Base-by-base conservation (phyloP, 106 monocot genomes). In the Dioscorea dumetorum region DNA sequence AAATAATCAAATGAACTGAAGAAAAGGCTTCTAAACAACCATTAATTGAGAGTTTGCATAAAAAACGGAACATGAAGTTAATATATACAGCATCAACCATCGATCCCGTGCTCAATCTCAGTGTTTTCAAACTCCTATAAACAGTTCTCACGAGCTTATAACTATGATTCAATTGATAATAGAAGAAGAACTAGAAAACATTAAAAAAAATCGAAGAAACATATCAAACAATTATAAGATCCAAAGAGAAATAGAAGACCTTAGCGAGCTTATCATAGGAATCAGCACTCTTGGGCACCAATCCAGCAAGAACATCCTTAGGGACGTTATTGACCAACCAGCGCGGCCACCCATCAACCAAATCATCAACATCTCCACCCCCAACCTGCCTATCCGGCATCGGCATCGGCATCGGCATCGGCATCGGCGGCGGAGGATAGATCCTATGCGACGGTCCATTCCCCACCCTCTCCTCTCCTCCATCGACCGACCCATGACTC, bases 281-380 rank as follows among this genome's bases (percentile, higher is more conserved):
- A 15, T 81, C 80, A 8, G 75, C 80, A 22, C 80, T 81, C 62
- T 49, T 66, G 8, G 76, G 76, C 20, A 76, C 71, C 48, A 76
- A 20, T 18, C 69, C 72, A 13, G 48, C 73, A 17, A 82, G 77
- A 17, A 56, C 64, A 69, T 69, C 65, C 20, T 1, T 32, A 2
- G 72, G 69, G 14, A 73, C 48, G 18, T 77, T 73, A 12, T 73
- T 64, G 16, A 33, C 34, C 13, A 77, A 65, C 77, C 77, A 73
- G 22, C 69, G 19, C 14, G 76, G 82, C 82, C 73, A 82, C 11
- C 77, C 78, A 19, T 66, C 70, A 52, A 54, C 74, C 77, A 35
- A 7, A 61, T 72, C 74, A n/a, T 63, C 70, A 49, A 9, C 49
- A 50, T 48, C 63, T 50, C 20, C 61, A 22, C 22, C 61, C 58